phyloP scores from a whole-genome alignment of 345 rosid species.

The Lepidium sativum region DNA sequence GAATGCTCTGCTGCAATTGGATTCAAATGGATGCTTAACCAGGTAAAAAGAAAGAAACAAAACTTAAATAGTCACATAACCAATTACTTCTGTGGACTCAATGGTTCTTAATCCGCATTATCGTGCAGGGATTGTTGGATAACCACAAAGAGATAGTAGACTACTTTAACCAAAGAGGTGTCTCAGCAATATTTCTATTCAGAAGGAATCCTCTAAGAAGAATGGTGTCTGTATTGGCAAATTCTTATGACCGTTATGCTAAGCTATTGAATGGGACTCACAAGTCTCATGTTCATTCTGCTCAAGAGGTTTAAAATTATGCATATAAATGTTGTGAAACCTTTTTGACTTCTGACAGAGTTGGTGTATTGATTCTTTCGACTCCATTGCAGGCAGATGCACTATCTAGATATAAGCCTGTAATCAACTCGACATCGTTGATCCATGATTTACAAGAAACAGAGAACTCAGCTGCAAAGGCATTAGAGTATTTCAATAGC shows the following conservation, averaged over 20 bases:
- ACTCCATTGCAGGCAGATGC: slow-evolving; percentile 47
- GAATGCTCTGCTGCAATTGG: slow-evolving; percentile 95
- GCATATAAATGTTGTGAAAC: not conserved
- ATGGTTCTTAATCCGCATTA: not conserved
- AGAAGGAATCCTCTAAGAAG: slow-evolving; percentile 74
- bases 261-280: slow-evolving; percentile 91
- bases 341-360: not conserved
- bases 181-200: slow-evolving; percentile 63
- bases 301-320: slow-evolving; percentile 49
- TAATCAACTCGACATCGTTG: slow-evolving; percentile 56
- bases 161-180: slow-evolving; percentile 82
- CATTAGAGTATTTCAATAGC: slow-evolving; percentile 55
- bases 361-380: slow-evolving; percentile 12
- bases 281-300: slow-evolving; percentile 95
- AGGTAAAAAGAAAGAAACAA: slow-evolving; percentile 32
- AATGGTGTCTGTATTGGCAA: slow-evolving; percentile 78
- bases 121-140: slow-evolving; percentile 61
- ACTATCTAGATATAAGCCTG: slow-evolving; percentile 77
- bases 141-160: slow-evolving; percentile 57
- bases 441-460: slow-evolving; percentile 49
- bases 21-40: slow-evolving; percentile 99
- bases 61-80: not conserved
- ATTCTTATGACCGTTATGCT: slow-evolving; percentile 77
- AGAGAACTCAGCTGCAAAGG: slow-evolving; percentile 50
- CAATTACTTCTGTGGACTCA: not conserved